Base-by-base conservation (phyloP, 805 yeast species). In the Diddensiella transvaalensis region DNA sequence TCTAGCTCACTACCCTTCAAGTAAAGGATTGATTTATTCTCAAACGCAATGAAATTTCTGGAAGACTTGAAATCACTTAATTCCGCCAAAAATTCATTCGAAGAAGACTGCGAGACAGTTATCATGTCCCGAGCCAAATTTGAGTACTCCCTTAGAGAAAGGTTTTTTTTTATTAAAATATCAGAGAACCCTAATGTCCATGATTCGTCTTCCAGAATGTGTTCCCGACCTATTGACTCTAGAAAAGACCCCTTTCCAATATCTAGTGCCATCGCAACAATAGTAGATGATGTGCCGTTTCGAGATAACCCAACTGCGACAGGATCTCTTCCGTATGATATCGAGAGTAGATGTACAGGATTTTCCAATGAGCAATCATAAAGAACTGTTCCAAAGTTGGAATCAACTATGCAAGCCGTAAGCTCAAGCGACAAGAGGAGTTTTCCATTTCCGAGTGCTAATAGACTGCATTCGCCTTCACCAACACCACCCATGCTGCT, bases 141-240 rank as follows among this genome's bases (percentile, higher is more conserved):
- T 17, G 46, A 29, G 39, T 51, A 51, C 17, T 55, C 54, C 13
- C 44, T 23, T 13, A 49, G 30, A n/a, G 37, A 33, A 19, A 33
- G 35, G 42, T 45, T 44, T 40, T 48, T 50, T 35, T 49, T 51
- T 40, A 49, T 46, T 18, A 57, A 29, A 15, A 57, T 37, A 26
- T 44, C 52, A 35, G 54, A 46, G 46, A 48, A 44, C 18, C 48
- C 57, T 35, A 48, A 48, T 42, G 46, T 46, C 54, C 47, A 56
- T 36, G 50, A 46, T 36, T 51, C 50, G 13, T 47, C 53, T 1
- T 43, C 46, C 10, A 40, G 42, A 33, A 59, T 57, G 24, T 80
- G 69, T 33, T 83, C 77, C 59, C 80, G 84, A 22, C 90, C 90
- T 23, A 87, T 62, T 10, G 86, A 79, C 56, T 85, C 89, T 50